Percentiles rank a stretch among this genome's conserved stretches.
These are phyloP conservation scores for Fennellomyces sp. DNA, from an alignment of 371 early-diverging fungal species.

Conservation along the genomic window DNA sequence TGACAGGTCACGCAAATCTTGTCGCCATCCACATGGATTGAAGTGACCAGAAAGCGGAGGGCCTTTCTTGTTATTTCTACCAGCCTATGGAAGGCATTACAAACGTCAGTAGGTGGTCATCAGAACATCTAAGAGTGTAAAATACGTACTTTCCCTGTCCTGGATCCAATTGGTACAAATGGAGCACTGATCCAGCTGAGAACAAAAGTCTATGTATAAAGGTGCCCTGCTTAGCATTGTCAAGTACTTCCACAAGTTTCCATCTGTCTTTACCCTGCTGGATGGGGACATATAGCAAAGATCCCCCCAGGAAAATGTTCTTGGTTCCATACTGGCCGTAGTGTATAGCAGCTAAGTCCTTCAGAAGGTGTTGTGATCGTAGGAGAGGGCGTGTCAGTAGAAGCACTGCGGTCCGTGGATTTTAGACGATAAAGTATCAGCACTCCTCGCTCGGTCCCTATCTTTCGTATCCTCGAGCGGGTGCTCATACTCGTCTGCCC, in stretches of 20 bases:
- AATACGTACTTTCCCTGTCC: slow-evolving; percentile 27
- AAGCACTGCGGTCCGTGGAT: slow-evolving; percentile 1
- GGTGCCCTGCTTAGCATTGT: neutral
- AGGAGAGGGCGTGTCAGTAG: neutral
- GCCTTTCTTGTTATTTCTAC: slow-evolving; percentile 28
- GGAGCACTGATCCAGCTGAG: slow-evolving; percentile 32
- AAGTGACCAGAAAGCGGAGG: slow-evolving; percentile 33
- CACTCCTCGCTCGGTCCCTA: slow-evolving; percentile 30
- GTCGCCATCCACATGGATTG: slow-evolving; percentile 29
- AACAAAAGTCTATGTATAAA: slow-evolving; percentile 28
- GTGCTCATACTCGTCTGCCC: slow-evolving; percentile 20
- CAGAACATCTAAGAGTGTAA: too few species aligned
- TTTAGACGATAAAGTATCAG: slow-evolving; percentile 41
- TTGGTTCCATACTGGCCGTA: slow-evolving; percentile 35
- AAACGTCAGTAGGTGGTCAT: too few species aligned
- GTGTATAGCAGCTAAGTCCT: slow-evolving; percentile 4
- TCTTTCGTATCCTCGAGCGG: neutral
- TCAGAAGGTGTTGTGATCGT: neutral
- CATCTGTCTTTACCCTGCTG: slow-evolving; percentile 34
- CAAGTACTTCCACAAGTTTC: neutral
- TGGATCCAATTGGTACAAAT: slow-evolving; percentile 35
- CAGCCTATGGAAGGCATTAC: slow-evolving; percentile 28
- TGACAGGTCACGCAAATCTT: slow-evolving; percentile 41
- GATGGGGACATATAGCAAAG: slow-evolving; percentile 43
- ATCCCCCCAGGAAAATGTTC: slow-evolving; percentile 40